Percentiles rank a stretch among this genome's conserved stretches.
Conservation (phyloP, 2,329 filamentous ascomycete species). For the Botrytis medusae region DNA sequence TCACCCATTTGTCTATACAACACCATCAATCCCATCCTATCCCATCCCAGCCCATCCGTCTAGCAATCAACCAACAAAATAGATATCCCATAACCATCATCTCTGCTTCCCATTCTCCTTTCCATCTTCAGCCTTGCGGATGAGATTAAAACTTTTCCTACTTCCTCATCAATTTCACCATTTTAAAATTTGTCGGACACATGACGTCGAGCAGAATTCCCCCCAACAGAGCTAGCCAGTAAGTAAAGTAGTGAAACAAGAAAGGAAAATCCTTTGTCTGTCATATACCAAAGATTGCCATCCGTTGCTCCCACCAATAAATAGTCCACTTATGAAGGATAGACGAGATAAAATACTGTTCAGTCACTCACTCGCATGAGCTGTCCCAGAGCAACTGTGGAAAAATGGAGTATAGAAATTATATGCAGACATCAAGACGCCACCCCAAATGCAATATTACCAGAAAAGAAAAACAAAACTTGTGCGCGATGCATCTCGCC, state of each 20-base stretch:
- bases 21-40: constrained; percentile 13
- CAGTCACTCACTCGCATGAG: constrained; percentile 22
- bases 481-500: constrained; percentile 27
- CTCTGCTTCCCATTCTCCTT: constrained; percentile 17
- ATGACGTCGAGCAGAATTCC: constrained; percentile 27
- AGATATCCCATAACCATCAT: constrained; percentile 27
- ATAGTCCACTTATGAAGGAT: constrained; percentile 22
- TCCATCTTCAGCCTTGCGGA: not conserved
- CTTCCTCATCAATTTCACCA: constrained; percentile 15
- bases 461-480: constrained; percentile 35
- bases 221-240: constrained; percentile 1
- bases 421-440: constrained; percentile 39
- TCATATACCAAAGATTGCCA: constrained; percentile 28
- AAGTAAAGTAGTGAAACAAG: constrained; percentile 16
- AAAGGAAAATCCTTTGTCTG: constrained; percentile 22
- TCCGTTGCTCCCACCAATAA: constrained; percentile 22
- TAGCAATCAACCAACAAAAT: constrained; percentile 25
- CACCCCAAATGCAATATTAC: constrained; percentile 40
- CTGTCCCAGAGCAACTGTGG: constrained; percentile 11
- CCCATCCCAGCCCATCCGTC: constrained; percentile 26
- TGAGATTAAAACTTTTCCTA: not conserved
- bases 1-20: constrained; percentile 19
- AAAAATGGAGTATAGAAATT: constrained; percentile 31
- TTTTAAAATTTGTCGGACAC: constrained; percentile 31
- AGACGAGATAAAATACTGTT: constrained; percentile 23